Base-by-base conservation (phyloP, 2,329 filamentous ascomycete species). In the Ceratocystiopsis brevicomis region DNA sequence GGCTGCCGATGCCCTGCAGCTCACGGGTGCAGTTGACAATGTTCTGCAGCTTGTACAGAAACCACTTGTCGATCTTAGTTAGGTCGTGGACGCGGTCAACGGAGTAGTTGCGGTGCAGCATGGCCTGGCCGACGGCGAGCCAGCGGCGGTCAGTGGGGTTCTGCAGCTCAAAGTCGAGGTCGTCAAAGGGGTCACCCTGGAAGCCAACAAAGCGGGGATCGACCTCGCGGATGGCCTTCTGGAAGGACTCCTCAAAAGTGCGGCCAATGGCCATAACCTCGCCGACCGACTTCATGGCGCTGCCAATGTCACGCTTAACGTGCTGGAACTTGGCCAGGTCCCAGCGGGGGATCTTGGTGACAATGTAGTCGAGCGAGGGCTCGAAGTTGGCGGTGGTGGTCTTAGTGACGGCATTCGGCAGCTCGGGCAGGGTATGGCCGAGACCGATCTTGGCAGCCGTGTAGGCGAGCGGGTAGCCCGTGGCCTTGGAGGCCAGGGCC, bases 41-140 rank as follows among this genome's bases (percentile, higher is more conserved):
- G 68, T 96, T 96, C 66, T 94, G 79, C 42, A 98, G 76, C 73
- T 98, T 96, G 76, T 95, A 76, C 54, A 98, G 66, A 71, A 98
- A 98, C 90, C 90, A 96, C 65, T 93, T 94, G 68, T 96, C 90
- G 55, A 98, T 98, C 72, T 94, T 95, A 65, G 82, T 93, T 53
- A 98, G 68, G 8, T 95, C 85, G 58, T 96, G 86, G 15, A 98
- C 71, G 60, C 73, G 78, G 51, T 98, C 88, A 39, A 95, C 86
- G 2, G 83, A 76, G 69, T 98, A 98, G 61, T 81, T 81, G 65
- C 95, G 86, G 67, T 96, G 86, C 52, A 94, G 76, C 85, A 98
- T 92, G 51, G 90, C 90, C 65, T 96, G 87, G 39, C 90, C 88
- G 57, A 98, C 86, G 50, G 90, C 90, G 54, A 98, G 73, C 90